Conservation (phyloP, 352 stramenopile genomes). For the Achlya hypogyna region DNA sequence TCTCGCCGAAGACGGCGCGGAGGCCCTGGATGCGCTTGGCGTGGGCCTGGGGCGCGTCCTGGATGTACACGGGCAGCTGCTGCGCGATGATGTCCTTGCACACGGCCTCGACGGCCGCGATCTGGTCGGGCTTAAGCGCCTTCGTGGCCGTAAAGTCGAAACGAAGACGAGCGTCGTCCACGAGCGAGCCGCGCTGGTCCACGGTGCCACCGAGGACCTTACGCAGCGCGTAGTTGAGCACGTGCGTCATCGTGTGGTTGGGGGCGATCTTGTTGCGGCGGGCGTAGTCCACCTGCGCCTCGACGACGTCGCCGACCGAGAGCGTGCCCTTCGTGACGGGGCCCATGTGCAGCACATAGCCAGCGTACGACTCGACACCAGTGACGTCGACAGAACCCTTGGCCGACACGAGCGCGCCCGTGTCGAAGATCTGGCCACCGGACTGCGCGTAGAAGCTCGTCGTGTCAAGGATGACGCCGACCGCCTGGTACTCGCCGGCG, state of each 20-base stretch:
- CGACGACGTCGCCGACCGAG: constrained; percentile 81
- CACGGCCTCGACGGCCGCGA: constrained; percentile 66
- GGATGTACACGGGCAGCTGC: constrained; percentile 84
- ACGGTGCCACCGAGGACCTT: constrained; percentile 90
- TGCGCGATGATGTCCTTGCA: constrained; percentile 85
- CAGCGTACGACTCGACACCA: constrained; percentile 92
- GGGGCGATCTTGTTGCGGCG: constrained; percentile 89
- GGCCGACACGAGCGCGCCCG: constrained; percentile 53
- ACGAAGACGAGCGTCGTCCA: constrained; percentile 94
- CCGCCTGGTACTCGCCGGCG: constrained; percentile 65
- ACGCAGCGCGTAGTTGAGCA: constrained; percentile 96
- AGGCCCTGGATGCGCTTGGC: constrained; percentile 93
- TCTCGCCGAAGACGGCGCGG: constrained; percentile 98
- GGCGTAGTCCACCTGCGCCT: constrained; percentile 91
- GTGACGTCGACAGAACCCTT: constrained; percentile 53
- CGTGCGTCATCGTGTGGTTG: constrained; percentile 99
- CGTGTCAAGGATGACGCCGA: constrained; percentile 96
- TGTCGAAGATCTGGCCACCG: constrained; percentile 95
- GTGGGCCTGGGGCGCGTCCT: constrained; percentile 90
- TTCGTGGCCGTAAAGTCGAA: constrained; percentile 99
- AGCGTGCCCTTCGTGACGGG: constrained; percentile 51
- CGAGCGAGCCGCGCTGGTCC: constrained; percentile 96
- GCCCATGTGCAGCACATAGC: constrained; percentile 95
- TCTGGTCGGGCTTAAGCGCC: constrained; percentile 80
- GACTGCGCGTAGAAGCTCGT: constrained; percentile 98